Percentiles rank a stretch among this genome's conserved stretches.
Evolutionary conservation across 2,329 filamentous ascomycete species (phyloP).

Genomic region (Chaetoscypha palmicola): DNA sequence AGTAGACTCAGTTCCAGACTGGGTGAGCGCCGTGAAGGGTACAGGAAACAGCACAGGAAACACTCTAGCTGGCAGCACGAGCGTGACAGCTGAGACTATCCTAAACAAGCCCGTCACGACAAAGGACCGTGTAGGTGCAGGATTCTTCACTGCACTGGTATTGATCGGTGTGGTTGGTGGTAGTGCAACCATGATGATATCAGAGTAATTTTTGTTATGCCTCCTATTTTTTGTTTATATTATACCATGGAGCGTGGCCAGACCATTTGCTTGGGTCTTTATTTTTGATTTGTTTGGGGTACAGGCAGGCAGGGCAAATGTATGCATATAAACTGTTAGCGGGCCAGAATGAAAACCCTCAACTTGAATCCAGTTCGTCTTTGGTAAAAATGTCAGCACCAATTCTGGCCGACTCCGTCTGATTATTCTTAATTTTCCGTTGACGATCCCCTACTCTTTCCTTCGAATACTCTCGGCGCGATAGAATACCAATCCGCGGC

Average conservation of each 20-base stretch:
- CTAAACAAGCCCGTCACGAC: slow-evolving; percentile 23
- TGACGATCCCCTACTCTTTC: no score
- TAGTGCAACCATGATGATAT: slow-evolving; percentile 12
- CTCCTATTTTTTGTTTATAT: not conserved
- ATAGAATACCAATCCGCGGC: no score
- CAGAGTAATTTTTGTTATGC: slow-evolving; percentile 5
- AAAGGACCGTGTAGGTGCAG: slow-evolving; percentile 34
- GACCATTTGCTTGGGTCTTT: no score
- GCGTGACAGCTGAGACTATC: not conserved
- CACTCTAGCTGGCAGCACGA: slow-evolving; percentile 15
- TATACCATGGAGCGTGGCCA: slow-evolving; percentile 1
- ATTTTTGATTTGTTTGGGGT: no score
- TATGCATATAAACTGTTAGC: no score
- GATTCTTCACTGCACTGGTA: slow-evolving; percentile 33
- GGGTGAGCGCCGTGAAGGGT: slow-evolving; percentile 31
- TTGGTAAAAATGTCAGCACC: no score
- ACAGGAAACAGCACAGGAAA: slow-evolving; percentile 36
- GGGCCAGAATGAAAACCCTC: no score
- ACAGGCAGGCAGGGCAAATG: no score
- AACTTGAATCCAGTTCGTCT: no score
- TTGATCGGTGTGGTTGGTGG: slow-evolving; percentile 13
- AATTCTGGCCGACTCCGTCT: no score
- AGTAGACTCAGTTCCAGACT: slow-evolving; percentile 28
- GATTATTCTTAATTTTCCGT: no score
- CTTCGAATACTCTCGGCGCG: no score